Evolutionary conservation across 2,329 filamentous ascomycete genomes (phyloP).

Genomic region (Plenodomus tracheiphilus): DNA sequence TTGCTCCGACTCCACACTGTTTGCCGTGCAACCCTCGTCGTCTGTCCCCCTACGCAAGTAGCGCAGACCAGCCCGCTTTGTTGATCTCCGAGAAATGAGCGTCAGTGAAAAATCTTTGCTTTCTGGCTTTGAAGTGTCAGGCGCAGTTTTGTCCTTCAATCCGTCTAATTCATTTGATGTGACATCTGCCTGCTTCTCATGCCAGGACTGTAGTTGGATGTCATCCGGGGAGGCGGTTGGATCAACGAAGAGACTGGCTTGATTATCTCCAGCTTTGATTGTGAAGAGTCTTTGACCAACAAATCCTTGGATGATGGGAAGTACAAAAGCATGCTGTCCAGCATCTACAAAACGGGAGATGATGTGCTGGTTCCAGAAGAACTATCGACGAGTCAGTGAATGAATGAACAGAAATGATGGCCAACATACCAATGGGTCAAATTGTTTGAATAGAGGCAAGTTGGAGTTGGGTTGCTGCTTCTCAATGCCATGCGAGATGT

Average conservation of each 20-base stretch:
- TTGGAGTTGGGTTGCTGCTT: conserved; percentile 49
- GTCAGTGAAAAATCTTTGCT: conserved; percentile 73
- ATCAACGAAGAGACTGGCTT: conserved; percentile 41
- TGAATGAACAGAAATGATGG: not conserved
- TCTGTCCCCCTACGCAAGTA: conserved; percentile 91
- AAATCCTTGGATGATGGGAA: conserved; percentile 93
- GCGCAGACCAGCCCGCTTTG: conserved; percentile 81
- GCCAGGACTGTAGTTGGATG: conserved; percentile 39
- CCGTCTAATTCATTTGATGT: conserved; percentile 16
- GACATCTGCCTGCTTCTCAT: conserved; percentile 31
- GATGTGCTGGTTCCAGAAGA: conserved; percentile 89
- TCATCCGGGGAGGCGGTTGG: conserved; percentile 39
- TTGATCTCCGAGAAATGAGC: conserved; percentile 84
- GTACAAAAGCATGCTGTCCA: conserved; percentile 69
- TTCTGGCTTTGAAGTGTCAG: conserved; percentile 39
- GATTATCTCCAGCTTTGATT: conserved; percentile 58
- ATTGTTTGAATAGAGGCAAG: conserved; percentile 69
- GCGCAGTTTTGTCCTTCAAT: conserved; percentile 18
- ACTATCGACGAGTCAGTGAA: conserved; percentile 49
- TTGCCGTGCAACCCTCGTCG: conserved; percentile 85
- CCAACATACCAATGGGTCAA: conserved; percentile 65
- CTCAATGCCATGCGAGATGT: conserved; percentile 72
- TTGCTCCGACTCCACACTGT: conserved; percentile 93
- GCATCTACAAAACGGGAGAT: conserved; percentile 72
- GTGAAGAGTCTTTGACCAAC: conserved; percentile 83